These are phyloP conservation scores for Chaetomiaceae sp. DNA, from an alignment of 2,329 filamentous ascomycete genomes.

Conservation along the genomic window DNA sequence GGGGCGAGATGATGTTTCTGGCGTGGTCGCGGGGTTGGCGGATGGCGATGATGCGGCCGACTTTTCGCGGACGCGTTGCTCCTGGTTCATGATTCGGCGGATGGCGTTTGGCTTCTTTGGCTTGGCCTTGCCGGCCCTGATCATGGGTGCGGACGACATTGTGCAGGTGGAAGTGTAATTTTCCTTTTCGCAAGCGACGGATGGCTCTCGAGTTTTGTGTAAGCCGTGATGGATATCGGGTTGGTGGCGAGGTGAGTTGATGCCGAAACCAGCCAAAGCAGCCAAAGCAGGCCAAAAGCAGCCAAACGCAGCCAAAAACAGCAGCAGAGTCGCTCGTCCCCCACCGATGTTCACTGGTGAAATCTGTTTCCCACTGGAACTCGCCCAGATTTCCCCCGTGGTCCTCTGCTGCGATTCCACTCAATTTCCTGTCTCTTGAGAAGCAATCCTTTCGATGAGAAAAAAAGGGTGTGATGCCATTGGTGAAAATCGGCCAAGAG, in stretches of 20 bases:
- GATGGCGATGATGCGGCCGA: constrained; percentile 16
- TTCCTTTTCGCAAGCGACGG: background rate
- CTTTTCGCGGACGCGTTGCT: constrained; percentile 24
- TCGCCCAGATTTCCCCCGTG: background rate
- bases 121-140: constrained; percentile 22
- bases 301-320: no score
- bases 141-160: constrained; percentile 13
- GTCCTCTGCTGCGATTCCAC: background rate
- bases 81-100: constrained; percentile 26
- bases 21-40: constrained; percentile 18
- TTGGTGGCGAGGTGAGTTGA: background rate
- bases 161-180: background rate
- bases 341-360: constrained; percentile 15
- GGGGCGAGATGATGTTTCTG: constrained; percentile 33
- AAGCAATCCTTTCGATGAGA: background rate
- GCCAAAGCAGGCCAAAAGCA: no score
- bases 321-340: constrained; percentile 9
- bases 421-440: background rate
- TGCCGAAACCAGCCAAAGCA: no score
- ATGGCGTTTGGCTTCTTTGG: constrained; percentile 23
- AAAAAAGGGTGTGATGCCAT: constrained; percentile 24
- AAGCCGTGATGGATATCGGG: background rate
- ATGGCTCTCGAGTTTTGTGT: background rate
- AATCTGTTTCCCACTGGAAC: background rate
- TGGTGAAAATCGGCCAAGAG: constrained; percentile 21